Conservation (phyloP, 495 filamentous ascomycete genomes). For the Aspergillus baeticus region DNA sequence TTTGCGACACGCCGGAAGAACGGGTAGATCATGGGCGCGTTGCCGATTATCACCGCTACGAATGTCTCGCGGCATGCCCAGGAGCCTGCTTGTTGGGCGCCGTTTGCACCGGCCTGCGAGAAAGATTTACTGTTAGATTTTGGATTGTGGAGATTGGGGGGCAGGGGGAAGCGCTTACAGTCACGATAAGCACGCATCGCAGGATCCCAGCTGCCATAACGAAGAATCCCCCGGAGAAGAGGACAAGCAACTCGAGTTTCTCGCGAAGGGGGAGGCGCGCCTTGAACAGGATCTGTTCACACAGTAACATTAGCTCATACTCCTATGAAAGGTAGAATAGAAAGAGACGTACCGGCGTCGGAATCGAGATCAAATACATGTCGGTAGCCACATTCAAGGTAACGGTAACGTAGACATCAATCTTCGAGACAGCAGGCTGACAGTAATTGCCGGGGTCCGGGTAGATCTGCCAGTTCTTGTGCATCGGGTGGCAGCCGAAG, state of each 20-base stretch:
- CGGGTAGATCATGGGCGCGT: conserved; percentile 61
- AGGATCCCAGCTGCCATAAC: conserved; percentile 60
- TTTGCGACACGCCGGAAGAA: conserved; percentile 39
- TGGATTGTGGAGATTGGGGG: conserved; percentile 2
- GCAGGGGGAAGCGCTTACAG: conserved; percentile 34
- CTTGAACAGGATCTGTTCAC: conserved; percentile 55
- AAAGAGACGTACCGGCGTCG: conserved; percentile 42
- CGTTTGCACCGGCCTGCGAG: conserved; percentile 44
- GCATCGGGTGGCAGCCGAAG: conserved; percentile 51
- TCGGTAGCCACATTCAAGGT: conserved; percentile 53
- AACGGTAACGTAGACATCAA: conserved; percentile 48
- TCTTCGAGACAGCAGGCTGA: conserved; percentile 47
- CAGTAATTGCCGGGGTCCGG: conserved; percentile 54
- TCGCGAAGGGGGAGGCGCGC: conserved; percentile 48
- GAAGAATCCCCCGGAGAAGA: conserved; percentile 60
- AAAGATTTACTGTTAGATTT: background rate
- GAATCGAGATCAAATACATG: conserved; percentile 55
- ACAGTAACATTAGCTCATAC: too few species aligned
- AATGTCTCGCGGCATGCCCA: conserved; percentile 67
- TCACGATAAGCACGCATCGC: conserved; percentile 56
- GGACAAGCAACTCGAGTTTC: conserved; percentile 52
- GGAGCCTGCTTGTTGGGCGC: conserved; percentile 53
- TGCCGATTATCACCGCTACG: conserved; percentile 58
- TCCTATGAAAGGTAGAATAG: too few species aligned
- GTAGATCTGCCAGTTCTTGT: conserved; percentile 59